Base-by-base conservation (phyloP, 2,329 filamentous ascomycete genomes). In the Aspergillus neoniger region DNA sequence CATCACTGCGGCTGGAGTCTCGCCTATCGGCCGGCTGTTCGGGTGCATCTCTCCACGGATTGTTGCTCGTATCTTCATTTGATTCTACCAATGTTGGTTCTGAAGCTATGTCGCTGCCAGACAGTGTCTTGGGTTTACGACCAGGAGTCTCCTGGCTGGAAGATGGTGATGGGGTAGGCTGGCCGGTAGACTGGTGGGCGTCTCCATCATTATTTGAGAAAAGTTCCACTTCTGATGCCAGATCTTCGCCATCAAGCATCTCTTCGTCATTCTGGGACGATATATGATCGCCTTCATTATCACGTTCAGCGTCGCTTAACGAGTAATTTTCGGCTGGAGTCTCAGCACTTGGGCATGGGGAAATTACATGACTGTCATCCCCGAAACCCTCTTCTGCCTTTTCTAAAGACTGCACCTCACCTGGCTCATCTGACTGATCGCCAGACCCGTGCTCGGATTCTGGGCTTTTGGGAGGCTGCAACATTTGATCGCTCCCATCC, bases 131-230 rank as follows among this genome's bases (percentile, higher is more conserved):
- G 52, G 17, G 23, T 9, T 39, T 10, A 53, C n/a, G 52, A 25
- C 25, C 36, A 43, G 21, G 44, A 48, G 21, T 28, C 14, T 53
- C 25, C 4, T 57, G 30, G 2, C 25, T 21, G 52, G 52, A 36
- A 14, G 30, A 25, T 30, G 25, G 39, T 4, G 53, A 41, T 25
- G 53, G 49, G 14, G 41, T 41, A 23, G 38, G 14, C n/a, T 14
- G 21, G 30, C 2, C 5, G 23, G 23, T 25, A 9, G 32, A 3
- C 4, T 30, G n/a, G 2, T 21, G n/a, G n/a, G 25, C 1, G 28
- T 32, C 17, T 17, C 19, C 14, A 17, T 21, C 39, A 23, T 55
- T 47, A 19, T 62, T 57, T 12, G 61, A 55, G n/a, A 63, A 63
- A 19, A 60, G 17, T 17, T 58, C 28, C 8, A 63, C 51, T 15